Conservation (phyloP, 2,329 filamentous ascomycete species). For the Davidsoniella eucalypti region DNA sequence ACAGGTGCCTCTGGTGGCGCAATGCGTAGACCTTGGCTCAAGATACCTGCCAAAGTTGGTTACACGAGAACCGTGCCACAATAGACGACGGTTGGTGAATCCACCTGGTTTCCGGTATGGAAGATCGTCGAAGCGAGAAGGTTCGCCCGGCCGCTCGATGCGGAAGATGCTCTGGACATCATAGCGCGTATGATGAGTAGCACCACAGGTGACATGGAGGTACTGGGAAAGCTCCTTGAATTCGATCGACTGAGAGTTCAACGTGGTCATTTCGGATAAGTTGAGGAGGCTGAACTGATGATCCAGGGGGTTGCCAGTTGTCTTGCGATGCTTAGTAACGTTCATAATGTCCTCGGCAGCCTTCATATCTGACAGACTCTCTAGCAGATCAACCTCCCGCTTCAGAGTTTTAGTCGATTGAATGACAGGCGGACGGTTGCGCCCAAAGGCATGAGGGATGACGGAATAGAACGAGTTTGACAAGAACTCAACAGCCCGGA, state of each 20-base stretch:
- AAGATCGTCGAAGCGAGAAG: conserved; percentile 41
- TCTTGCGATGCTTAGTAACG: conserved; percentile 25
- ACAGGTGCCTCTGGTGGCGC: conserved; percentile 71
- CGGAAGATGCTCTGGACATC: conserved; percentile 63
- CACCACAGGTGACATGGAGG: conserved; percentile 47
- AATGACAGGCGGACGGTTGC: conserved; percentile 56
- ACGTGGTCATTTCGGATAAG: conserved; percentile 59
- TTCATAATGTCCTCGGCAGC: conserved; percentile 66
- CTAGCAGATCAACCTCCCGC: conserved; percentile 61
- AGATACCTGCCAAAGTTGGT: conserved; percentile 80
- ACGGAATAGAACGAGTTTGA: conserved; percentile 68
- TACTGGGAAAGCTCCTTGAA: conserved; percentile 50
- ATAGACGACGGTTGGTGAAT: conserved; percentile 53
- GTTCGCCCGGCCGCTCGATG: conserved; percentile 59
- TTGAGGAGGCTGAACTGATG: conserved; percentile 54
- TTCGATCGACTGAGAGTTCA: conserved; percentile 43
- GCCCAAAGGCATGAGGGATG: conserved; percentile 70
- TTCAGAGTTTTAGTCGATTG: conserved; percentile 40
- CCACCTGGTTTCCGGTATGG: conserved; percentile 25
- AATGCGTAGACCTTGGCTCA: conserved; percentile 77
- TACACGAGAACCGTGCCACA: conserved; percentile 75
- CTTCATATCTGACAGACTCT: conserved; percentile 74
- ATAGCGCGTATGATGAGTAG: conserved; percentile 47
- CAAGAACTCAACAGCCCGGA: conserved; percentile 38
- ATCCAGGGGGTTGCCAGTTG: conserved; percentile 49